Evolutionary conservation across 345 rosid species (phyloP).

Genomic region (Ricinus communis): DNA sequence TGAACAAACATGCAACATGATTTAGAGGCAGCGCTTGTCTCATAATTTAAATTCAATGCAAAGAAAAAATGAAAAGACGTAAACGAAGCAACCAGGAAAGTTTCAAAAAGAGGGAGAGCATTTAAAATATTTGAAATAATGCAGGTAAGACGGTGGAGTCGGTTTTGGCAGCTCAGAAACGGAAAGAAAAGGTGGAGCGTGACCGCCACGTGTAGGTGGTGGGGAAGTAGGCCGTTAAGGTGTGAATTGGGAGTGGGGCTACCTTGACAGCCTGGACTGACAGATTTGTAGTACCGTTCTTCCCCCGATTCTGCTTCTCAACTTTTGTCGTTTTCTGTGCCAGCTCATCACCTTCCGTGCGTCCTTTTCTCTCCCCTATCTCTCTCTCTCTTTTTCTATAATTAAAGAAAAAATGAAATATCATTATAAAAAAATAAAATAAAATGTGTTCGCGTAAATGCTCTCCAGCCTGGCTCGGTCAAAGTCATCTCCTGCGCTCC

Average conservation of each 20-base stretch:
- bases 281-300: constrained; percentile 37
- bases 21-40: not conserved
- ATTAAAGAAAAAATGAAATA: too few species aligned
- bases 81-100: constrained; percentile 7
- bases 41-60: not conserved
- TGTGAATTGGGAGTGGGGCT: constrained; percentile 17
- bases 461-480: constrained; percentile 59
- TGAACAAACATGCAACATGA: too few species aligned
- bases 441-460: constrained; percentile 35
- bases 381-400: not conserved
- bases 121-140: not conserved
- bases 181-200: constrained; percentile 15
- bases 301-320: constrained; percentile 39
- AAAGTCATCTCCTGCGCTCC: constrained; percentile 27
- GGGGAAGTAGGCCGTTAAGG: constrained; percentile 31
- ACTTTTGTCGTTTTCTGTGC: constrained; percentile 50
- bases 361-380: constrained; percentile 25
- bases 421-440: too few species aligned
- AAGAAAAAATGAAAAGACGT: not conserved
- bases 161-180: constrained; percentile 34
- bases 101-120: not conserved
- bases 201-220: constrained; percentile 41
- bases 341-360: constrained; percentile 47
- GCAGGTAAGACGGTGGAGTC: constrained; percentile 30
- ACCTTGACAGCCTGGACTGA: constrained; percentile 54